phyloP scores from a whole-genome alignment of 139 green algal genomes.

The Picochlorum sp. region DNA sequence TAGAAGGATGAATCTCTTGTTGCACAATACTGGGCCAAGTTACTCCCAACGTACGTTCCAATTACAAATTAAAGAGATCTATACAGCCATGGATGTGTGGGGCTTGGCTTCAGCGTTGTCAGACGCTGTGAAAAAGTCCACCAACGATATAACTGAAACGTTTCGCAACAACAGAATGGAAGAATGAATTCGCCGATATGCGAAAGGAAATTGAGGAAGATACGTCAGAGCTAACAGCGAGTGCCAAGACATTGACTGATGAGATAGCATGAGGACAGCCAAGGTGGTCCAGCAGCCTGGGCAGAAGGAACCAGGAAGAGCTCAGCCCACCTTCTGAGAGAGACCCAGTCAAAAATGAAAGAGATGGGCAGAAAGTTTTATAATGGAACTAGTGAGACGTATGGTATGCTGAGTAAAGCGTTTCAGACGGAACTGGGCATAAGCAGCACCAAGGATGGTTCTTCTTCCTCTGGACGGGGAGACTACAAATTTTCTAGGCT shows the following conservation, averaged over 20 bases:
- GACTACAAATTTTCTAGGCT: constrained; percentile 54
- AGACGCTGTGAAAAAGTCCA: constrained; percentile 45
- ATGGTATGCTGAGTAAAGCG: constrained; percentile 57
- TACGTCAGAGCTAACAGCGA: constrained; percentile 27
- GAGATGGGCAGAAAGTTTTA: constrained; percentile 26
- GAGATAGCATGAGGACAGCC: constrained; percentile 41
- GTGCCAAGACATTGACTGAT: constrained; percentile 8
- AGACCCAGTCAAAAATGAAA: constrained; percentile 8
- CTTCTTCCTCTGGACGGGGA: neutral
- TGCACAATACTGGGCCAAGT: too few relatives aligned
- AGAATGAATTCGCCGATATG: constrained; percentile 54
- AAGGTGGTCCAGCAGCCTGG: constrained; percentile 7
- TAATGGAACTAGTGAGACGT: constrained; percentile 14
- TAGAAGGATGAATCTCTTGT: too few relatives aligned
- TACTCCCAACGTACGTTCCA: too few relatives aligned
- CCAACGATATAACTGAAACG: constrained; percentile 52
- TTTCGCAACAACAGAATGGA: constrained; percentile 68
- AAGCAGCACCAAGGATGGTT: neutral
- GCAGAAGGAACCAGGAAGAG: constrained; percentile 20
- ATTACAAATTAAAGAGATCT: too few relatives aligned
- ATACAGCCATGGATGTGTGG: constrained; percentile 38
- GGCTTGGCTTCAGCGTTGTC: constrained; percentile 45
- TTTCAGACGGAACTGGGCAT: constrained; percentile 44
- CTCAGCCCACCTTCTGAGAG: constrained; percentile 25
- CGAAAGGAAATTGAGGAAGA: constrained; percentile 55